Conservation (phyloP, 306 rosid genomes). For the Castanea crenata region DNA sequence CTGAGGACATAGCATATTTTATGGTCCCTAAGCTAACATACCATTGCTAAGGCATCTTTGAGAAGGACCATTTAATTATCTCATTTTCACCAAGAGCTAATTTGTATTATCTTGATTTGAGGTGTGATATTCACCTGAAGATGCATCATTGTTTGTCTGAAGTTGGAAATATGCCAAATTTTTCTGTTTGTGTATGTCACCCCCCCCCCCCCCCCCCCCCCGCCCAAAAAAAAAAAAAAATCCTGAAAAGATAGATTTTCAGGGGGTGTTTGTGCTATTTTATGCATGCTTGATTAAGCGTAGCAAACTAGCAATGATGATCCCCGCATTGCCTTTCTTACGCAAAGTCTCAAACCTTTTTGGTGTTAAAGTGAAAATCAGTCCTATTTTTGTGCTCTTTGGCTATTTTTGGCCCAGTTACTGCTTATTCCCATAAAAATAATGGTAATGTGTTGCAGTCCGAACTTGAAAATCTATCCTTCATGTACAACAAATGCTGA, state of each 20-base stretch:
- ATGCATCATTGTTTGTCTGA: not conserved
- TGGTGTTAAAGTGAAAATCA: constrained; percentile 11
- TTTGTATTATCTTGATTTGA: not conserved
- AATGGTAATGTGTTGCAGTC: constrained; percentile 55
- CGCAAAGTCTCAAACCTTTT: not conserved
- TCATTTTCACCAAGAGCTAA: not conserved
- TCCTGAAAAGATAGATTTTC: no score
- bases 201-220: no score
- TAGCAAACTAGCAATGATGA: not conserved
- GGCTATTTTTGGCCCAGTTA: constrained; percentile 6
- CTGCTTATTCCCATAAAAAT: constrained; percentile 9
- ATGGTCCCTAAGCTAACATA: not conserved
- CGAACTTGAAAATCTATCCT: constrained; percentile 94
- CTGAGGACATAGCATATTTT: not conserved
- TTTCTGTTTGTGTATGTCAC: no score
- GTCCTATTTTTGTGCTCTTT: constrained; percentile 8
- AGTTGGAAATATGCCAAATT: no score
- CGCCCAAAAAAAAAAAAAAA: no score
- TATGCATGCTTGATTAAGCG: not conserved
- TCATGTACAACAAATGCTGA: constrained; percentile 91
- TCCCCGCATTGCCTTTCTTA: not conserved
- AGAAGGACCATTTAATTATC: not conserved
- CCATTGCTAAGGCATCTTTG: not conserved
- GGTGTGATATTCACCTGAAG: not conserved
- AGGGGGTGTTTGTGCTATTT: not conserved